phyloP scores from a whole-genome alignment of 169 alveolate species.

The Eimeria zaria region DNA sequence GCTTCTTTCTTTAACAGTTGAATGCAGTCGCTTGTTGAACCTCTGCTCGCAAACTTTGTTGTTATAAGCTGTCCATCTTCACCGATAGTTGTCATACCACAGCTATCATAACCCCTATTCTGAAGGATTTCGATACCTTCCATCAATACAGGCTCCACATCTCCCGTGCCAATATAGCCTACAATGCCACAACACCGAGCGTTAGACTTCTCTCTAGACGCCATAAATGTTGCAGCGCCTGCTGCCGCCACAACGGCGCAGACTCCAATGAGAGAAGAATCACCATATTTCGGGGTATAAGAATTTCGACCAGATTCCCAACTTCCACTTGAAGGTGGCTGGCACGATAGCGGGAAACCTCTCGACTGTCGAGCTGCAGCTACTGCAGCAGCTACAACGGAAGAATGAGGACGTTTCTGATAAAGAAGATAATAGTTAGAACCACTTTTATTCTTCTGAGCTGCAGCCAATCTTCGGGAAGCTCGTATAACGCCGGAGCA shows the following conservation, averaged over 20 bases:
- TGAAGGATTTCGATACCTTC: slow-evolving; percentile 92
- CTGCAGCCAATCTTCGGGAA: neutral
- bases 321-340: neutral
- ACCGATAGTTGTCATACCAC: slow-evolving; percentile 94
- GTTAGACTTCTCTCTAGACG: neutral
- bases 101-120: slow-evolving; percentile 97
- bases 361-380: neutral
- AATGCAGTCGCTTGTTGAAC: slow-evolving; percentile 79
- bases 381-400: neutral
- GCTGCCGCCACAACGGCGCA: slow-evolving; percentile 2
- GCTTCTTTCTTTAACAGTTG: slow-evolving; percentile 65
- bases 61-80: slow-evolving; percentile 88
- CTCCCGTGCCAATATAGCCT: slow-evolving; percentile 91
- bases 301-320: neutral
- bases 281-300: neutral
- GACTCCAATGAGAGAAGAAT: neutral
- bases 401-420: neutral
- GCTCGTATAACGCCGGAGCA: slow-evolving; percentile 3
- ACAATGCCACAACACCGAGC: slow-evolving; percentile 92
- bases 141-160: slow-evolving; percentile 90
- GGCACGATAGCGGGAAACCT: neutral
- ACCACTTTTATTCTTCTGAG: neutral
- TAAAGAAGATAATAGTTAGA: neutral
- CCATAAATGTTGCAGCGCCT: neutral
- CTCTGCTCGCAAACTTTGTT: slow-evolving; percentile 91